Percentiles rank a stretch among this genome's conserved stretches.
phyloP scores from a whole-genome alignment of 345 rosid species.

The Cardamine resedifolia region DNA sequence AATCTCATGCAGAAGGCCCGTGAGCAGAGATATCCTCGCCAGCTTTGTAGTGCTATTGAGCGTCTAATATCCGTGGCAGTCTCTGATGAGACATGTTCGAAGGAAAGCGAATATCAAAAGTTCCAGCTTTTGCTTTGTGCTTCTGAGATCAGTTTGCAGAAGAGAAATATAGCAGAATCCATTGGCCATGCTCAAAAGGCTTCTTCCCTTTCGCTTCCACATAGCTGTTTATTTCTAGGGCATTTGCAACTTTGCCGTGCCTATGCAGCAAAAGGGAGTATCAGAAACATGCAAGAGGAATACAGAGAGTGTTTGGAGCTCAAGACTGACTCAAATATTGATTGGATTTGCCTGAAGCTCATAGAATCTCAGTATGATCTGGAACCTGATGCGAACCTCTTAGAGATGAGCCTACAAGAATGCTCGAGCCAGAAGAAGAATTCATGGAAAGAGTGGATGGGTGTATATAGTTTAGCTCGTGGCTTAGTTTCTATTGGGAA shows the following conservation, averaged over 20 bases:
- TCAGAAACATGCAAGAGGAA: conserved; percentile 47
- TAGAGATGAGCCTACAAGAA: conserved; percentile 52
- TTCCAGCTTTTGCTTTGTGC: conserved; percentile 87
- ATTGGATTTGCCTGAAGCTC: conserved; percentile 76
- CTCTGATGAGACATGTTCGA: conserved; percentile 50
- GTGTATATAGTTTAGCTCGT: conserved; percentile 49
- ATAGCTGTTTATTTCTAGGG: conserved; percentile 63
- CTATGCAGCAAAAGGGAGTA: conserved; percentile 63
- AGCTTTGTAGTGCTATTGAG: conserved; percentile 51
- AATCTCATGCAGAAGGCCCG: conserved; percentile 83
- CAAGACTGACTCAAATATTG: conserved; percentile 67
- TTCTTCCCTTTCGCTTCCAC: conserved; percentile 59
- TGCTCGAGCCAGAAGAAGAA: conserved; percentile 44
- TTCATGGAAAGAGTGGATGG: conserved; percentile 64
- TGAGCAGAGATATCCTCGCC: conserved; percentile 78
- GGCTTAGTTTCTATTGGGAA: conserved; percentile 60
- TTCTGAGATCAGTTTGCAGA: conserved; percentile 76
- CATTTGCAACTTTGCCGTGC: conserved; percentile 77
- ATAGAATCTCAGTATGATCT: conserved; percentile 62
- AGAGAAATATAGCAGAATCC: conserved; percentile 46
- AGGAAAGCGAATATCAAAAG: conserved; percentile 56
- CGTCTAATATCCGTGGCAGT: conserved; percentile 58
- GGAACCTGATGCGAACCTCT: conserved; percentile 47
- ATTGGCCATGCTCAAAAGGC: conserved; percentile 56
- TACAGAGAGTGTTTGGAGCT: conserved; percentile 71